Percentiles rank a stretch among this genome's conserved stretches.
phyloP scores from a whole-genome alignment of 495 filamentous ascomycete species.

The Durotheca rogersii region DNA sequence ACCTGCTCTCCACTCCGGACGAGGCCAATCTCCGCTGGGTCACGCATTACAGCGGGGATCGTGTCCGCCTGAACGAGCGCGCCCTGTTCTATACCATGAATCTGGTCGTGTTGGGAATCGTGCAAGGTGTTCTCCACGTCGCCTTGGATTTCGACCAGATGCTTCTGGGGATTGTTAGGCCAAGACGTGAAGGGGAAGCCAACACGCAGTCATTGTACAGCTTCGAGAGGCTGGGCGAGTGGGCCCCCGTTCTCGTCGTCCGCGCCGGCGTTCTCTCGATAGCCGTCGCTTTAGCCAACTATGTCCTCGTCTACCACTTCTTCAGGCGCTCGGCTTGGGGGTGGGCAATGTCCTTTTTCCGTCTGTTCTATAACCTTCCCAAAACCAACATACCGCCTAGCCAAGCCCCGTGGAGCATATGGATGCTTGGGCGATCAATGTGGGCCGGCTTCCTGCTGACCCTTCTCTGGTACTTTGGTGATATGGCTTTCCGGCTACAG shows the following conservation, averaged over 20 bases:
- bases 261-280: conserved; percentile 40
- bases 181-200: conserved; percentile 19
- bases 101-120: conserved; percentile 64
- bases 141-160: conserved; percentile 73
- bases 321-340: conserved; percentile 68
- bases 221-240: conserved; percentile 13
- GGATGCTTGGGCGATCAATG: conserved; percentile 60
- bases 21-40: conserved; percentile 69
- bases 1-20: conserved; percentile 72
- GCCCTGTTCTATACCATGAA: conserved; percentile 76
- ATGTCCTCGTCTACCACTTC: conserved; percentile 62
- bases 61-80: conserved; percentile 81
- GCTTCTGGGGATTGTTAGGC: conserved; percentile 46
- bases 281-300: conserved; percentile 45
- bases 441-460: conserved; percentile 66
- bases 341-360: conserved; percentile 65
- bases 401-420: conserved; percentile 57
- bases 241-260: conserved; percentile 20
- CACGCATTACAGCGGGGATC: conserved; percentile 63
- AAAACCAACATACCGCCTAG: conserved; percentile 61
- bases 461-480: conserved; percentile 70
- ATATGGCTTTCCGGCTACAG: conserved; percentile 73
- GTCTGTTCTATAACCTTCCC: conserved; percentile 71
- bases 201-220: conserved; percentile 9
- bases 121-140: conserved; percentile 70